A percentile compares a stretch with the other conserved stretches of the same genome.
Evolutionary conservation across 2,329 filamentous ascomycete genomes (phyloP).

Genomic region (Aureobasidium sp.): DNA sequence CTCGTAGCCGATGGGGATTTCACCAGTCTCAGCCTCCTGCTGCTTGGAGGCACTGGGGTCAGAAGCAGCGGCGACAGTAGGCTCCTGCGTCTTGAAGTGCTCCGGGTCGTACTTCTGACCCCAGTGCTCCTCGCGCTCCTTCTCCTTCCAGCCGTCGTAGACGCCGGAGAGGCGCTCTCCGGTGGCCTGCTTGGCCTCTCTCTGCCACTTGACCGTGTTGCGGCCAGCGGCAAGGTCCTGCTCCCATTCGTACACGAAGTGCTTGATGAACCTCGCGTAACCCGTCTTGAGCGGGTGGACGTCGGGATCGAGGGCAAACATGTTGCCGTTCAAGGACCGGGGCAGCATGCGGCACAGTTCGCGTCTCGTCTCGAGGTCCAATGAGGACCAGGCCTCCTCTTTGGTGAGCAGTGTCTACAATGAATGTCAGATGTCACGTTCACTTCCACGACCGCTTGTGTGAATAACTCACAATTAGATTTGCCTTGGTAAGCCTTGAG

Average conservation of each 20-base stretch:
- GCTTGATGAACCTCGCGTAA: slow-evolving; percentile 44
- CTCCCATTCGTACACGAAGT: slow-evolving; percentile 49
- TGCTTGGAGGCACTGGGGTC: no score
- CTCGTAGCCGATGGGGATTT: not conserved
- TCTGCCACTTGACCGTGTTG: slow-evolving; percentile 52
- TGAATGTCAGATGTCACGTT: not conserved
- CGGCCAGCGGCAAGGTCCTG: slow-evolving; percentile 49
- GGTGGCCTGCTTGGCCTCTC: slow-evolving; percentile 48
- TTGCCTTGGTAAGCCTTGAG: slow-evolving; percentile 14
- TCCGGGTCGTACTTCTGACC: slow-evolving; percentile 44
- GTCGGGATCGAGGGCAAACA: slow-evolving; percentile 32
- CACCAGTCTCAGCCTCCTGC: no score
- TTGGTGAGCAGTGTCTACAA: slow-evolving; percentile 26
- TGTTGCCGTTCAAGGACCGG: slow-evolving; percentile 20
- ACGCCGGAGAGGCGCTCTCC: slow-evolving; percentile 45
- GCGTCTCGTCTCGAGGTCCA: slow-evolving; percentile 22
- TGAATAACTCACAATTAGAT: slow-evolving; percentile 5
- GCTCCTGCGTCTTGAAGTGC: not conserved
- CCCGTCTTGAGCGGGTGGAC: slow-evolving; percentile 35
- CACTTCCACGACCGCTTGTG: not conserved
- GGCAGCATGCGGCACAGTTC: slow-evolving; percentile 28
- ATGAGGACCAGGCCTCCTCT: slow-evolving; percentile 25
- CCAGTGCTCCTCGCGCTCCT: slow-evolving; percentile 51
- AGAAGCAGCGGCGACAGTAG: not conserved
- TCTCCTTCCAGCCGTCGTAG: slow-evolving; percentile 51